phyloP scores from a whole-genome alignment of 139 green algal genomes.

The Micractinium sp. region DNA sequence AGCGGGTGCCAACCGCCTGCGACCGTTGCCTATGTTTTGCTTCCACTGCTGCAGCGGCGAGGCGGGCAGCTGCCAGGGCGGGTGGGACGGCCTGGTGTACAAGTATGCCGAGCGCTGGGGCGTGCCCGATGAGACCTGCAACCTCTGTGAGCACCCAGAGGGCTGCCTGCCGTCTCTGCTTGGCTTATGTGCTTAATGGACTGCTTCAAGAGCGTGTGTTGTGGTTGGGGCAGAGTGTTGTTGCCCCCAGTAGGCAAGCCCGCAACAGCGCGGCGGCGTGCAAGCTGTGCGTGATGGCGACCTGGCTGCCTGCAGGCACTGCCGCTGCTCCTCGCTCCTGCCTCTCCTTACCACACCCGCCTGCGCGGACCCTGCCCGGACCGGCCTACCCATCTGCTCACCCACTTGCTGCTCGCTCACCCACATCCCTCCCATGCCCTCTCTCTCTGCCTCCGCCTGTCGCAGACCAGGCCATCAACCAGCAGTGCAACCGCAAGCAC shows the following conservation, averaged over 20 bases:
- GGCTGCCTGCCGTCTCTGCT: neutral
- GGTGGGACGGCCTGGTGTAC: constrained; percentile 65
- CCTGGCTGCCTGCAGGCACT: too few relatives aligned
- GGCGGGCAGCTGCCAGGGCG: constrained; percentile 24
- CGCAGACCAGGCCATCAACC: constrained; percentile 53
- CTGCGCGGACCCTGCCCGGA: too few relatives aligned
- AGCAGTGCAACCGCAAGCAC: constrained; percentile 68
- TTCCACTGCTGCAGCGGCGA: too few relatives aligned
- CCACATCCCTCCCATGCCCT: neutral
- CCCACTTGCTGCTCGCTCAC: neutral
- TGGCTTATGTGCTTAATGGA: neutral
- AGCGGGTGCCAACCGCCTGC: too few relatives aligned
- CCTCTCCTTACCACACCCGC: neutral
- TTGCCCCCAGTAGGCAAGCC: too few relatives aligned
- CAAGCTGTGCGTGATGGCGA: too few relatives aligned
- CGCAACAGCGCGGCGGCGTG: too few relatives aligned
- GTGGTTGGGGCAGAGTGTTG: too few relatives aligned
- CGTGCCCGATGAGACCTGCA: constrained; percentile 91
- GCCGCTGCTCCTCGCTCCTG: neutral
- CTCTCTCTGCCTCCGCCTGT: neutral
- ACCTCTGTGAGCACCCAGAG: constrained; percentile 64
- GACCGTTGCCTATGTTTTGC: too few relatives aligned
- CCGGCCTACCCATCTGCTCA: too few relatives aligned
- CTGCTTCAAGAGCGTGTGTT: too few relatives aligned
- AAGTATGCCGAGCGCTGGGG: constrained; percentile 66